A percentile compares a stretch with the other conserved stretches of the same genome.
These are phyloP conservation scores for Candida glucosophila DNA, from an alignment of 1,139 yeast species.

Conservation along the genomic window DNA sequence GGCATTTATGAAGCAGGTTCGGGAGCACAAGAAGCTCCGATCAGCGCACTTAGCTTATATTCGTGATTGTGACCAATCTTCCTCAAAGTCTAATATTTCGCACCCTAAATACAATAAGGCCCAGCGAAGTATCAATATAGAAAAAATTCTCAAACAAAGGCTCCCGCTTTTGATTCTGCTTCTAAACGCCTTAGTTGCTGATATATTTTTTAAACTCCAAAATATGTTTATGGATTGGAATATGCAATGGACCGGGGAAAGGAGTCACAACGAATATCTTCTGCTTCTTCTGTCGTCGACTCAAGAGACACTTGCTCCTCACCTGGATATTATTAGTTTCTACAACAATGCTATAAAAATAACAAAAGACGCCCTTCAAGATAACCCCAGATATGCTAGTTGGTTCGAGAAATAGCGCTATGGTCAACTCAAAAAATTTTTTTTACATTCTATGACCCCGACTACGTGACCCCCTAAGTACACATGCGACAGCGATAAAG, in stretches of 20 bases:
- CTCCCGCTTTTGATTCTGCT: conserved; percentile 5
- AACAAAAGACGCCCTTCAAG: conserved; percentile 4
- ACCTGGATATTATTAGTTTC: conserved; percentile 6
- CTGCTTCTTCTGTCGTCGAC: conserved; percentile 1
- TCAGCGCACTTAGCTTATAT: conserved; percentile 5
- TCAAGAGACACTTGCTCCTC: conserved; percentile 2
- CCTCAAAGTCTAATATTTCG: conserved; percentile 3
- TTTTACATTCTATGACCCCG: no score
- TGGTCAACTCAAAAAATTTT: no score
- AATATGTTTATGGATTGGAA: conserved; percentile 7
- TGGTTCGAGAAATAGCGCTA: no score
- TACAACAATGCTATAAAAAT: conserved; percentile 5
- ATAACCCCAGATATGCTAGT: no score
- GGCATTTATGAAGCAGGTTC: conserved; percentile 6
- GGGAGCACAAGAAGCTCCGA: conserved; percentile 4
- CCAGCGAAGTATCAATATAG: conserved; percentile 5
- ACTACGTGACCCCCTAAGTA: no score
- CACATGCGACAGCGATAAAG: no score
- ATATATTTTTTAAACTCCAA: conserved; percentile 3
- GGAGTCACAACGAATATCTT: conserved; percentile 7
- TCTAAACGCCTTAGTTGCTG: conserved; percentile 3
- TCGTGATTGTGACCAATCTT: conserved; percentile 4
- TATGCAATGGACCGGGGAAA: conserved; percentile 6
- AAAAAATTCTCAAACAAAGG: conserved; percentile 4
- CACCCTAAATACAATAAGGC: conserved; percentile 4